Evolutionary conservation across 2,329 filamentous ascomycete genomes (phyloP).

Genomic region (Fusarium musae): DNA sequence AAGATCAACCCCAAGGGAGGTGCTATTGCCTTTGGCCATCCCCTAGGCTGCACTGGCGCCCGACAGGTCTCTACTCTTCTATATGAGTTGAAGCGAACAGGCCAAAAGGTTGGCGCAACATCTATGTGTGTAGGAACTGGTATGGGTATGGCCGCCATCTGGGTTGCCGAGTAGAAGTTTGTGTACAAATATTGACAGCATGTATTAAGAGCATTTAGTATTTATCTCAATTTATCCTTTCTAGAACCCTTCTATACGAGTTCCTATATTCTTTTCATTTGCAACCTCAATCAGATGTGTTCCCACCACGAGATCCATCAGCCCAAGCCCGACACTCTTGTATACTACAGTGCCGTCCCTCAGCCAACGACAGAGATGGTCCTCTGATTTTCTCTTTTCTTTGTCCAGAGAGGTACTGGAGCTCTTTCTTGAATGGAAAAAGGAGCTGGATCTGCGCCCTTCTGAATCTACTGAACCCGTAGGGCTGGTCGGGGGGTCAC

Average conservation of each 20-base stretch:
- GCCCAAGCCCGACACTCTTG: conserved; percentile 73
- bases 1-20: conserved; percentile 99
- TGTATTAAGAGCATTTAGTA: conserved; percentile 26
- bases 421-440: conserved; percentile 46
- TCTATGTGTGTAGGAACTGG: conserved; percentile 97
- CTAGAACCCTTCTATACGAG: conserved; percentile 63
- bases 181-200: conserved; percentile 44
- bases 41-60: conserved; percentile 92
- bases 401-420: conserved; percentile 45
- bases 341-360: conserved; percentile 73
- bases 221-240: conserved; percentile 8
- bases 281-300: conserved; percentile 68
- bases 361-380: conserved; percentile 66
- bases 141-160: conserved; percentile 97
- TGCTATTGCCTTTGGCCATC: conserved; percentile 95
- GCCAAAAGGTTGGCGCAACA: conserved; percentile 87
- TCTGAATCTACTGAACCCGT: conserved; percentile 46
- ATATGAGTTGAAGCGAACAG: conserved; percentile 86
- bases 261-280: conserved; percentile 64
- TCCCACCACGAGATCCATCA: conserved; percentile 74
- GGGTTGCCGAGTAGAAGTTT: conserved; percentile 84
- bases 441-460: conserved; percentile 49
- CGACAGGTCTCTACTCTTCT: conserved; percentile 92
- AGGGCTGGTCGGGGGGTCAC: conserved; percentile 47
- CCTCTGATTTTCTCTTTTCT: conserved; percentile 58